phyloP scores from a whole-genome alignment of 2,329 filamentous ascomycete species.

The Podosphaera aphanis region DNA sequence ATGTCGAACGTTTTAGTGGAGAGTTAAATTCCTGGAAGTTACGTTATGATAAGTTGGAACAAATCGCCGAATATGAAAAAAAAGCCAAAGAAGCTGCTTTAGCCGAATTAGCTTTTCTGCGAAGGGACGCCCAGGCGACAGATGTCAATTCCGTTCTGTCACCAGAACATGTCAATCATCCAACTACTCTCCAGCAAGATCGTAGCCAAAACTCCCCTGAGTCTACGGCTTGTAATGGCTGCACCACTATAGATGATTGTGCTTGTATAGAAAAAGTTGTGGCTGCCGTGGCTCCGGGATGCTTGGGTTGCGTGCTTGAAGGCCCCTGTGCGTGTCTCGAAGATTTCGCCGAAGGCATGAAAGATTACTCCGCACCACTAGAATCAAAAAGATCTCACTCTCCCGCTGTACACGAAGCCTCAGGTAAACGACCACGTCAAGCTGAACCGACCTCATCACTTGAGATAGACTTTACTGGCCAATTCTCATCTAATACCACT shows the following conservation, averaged over 20 bases:
- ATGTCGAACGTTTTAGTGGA: slow-evolving; percentile 36
- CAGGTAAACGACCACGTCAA: slow-evolving; percentile 32
- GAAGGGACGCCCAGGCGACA: slow-evolving; percentile 13
- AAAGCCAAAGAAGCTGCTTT: slow-evolving; percentile 21
- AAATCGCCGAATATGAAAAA: slow-evolving; percentile 17
- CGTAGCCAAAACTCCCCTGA: slow-evolving; percentile 10
- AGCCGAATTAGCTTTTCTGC: slow-evolving; percentile 18
- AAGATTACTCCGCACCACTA: slow-evolving; percentile 1
- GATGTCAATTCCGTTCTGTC: slow-evolving; percentile 19
- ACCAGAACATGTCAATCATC: slow-evolving; percentile 15
- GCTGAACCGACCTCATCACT: slow-evolving; percentile 23
- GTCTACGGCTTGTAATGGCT: slow-evolving; percentile 29
- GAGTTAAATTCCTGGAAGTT: slow-evolving; percentile 16
- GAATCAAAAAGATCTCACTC: slow-evolving; percentile 16
- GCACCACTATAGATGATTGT: slow-evolving; percentile 28
- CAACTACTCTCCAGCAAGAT: slow-evolving; percentile 4
- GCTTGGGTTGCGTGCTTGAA: slow-evolving; percentile 39
- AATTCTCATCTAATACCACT: slow-evolving; percentile 27
- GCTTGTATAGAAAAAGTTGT: slow-evolving; percentile 36
- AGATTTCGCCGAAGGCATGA: slow-evolving; percentile 15
- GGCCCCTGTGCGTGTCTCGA: slow-evolving; percentile 38
- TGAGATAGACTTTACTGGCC: slow-evolving; percentile 53
- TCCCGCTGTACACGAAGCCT: slow-evolving; percentile 6
- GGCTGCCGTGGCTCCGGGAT: slow-evolving; percentile 30
- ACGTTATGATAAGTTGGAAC: slow-evolving; percentile 15